Conservation (phyloP, 2,329 filamentous ascomycete species). For the Aureobasidium sp. region DNA sequence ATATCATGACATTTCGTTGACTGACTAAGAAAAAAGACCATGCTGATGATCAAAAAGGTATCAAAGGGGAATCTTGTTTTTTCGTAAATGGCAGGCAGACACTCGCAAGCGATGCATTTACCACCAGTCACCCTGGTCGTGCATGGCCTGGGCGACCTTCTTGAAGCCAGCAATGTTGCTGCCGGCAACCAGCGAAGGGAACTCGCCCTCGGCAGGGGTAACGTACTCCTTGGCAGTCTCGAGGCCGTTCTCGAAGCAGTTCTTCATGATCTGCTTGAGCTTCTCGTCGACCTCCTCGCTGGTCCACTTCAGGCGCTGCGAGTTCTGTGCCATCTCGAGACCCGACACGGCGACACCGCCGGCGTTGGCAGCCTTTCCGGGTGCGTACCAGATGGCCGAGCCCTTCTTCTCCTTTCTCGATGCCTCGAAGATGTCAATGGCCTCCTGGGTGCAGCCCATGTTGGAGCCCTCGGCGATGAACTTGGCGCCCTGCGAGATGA, state of each 20-base stretch:
- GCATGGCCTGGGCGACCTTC: conserved; percentile 93
- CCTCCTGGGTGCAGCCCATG: conserved; percentile 97
- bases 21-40: background rate
- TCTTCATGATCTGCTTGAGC: conserved; percentile 92
- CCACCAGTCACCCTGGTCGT: conserved; percentile 95
- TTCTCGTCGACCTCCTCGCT: conserved; percentile 82
- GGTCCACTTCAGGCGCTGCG: conserved; percentile 76
- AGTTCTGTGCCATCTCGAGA: conserved; percentile 99
- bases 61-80: conserved; percentile 10
- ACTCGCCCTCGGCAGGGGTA: conserved; percentile 67
- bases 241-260: conserved; percentile 83
- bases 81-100: background rate
- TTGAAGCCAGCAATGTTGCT: conserved; percentile 97
- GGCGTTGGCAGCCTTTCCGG: conserved; percentile 91
- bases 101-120: conserved; percentile 11
- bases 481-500: conserved; percentile 68
- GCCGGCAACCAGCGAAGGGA: conserved; percentile 84
- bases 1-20: conserved; percentile 13
- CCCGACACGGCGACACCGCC: conserved; percentile 96
- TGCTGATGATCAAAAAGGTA: background rate
- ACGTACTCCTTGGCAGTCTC: conserved; percentile 87
- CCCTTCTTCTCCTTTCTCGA: conserved; percentile 63
- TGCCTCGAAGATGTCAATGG: conserved; percentile 87
- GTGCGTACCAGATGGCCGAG: conserved; percentile 84
- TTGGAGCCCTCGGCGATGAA: conserved; percentile 96